Conservation (phyloP, 2,329 filamentous ascomycete genomes). For the Colletotrichum noveboracense region DNA sequence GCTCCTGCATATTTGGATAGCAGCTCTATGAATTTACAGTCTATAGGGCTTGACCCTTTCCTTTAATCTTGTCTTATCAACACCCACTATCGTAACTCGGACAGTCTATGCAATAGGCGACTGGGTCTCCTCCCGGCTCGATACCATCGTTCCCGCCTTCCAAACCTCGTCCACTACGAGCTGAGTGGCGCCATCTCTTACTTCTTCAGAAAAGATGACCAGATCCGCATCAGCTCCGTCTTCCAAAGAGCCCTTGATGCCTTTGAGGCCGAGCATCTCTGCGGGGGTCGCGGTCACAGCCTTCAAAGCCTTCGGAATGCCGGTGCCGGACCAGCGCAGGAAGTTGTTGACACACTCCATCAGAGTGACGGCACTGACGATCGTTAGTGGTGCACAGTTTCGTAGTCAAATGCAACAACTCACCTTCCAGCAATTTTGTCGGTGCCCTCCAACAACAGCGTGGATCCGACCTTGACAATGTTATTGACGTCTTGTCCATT, state of each 20-base stretch:
- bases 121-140: constrained; percentile 24
- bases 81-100: not conserved
- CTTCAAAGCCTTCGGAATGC: constrained; percentile 70
- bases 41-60: not conserved
- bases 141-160: constrained; percentile 73
- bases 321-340: constrained; percentile 73
- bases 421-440: constrained; percentile 79
- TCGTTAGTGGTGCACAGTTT: not conserved
- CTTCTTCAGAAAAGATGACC: constrained; percentile 67
- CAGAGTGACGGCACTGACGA: constrained; percentile 68
- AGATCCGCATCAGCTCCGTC: constrained; percentile 72
- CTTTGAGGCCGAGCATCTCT: constrained; percentile 72
- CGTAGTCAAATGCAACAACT: constrained; percentile 33
- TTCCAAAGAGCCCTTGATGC: constrained; percentile 69
- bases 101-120: constrained; percentile 4
- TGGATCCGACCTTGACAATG: constrained; percentile 73
- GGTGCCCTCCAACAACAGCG: constrained; percentile 78
- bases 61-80: not conserved
- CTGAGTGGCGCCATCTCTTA: constrained; percentile 47
- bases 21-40: not conserved
- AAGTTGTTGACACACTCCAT: constrained; percentile 86
- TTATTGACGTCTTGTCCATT: constrained; percentile 67
- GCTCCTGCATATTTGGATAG: not conserved
- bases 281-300: constrained; percentile 81
- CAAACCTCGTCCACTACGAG: constrained; percentile 77